Conservation (phyloP, 257 asterid species). For the Petunia axillaris region DNA sequence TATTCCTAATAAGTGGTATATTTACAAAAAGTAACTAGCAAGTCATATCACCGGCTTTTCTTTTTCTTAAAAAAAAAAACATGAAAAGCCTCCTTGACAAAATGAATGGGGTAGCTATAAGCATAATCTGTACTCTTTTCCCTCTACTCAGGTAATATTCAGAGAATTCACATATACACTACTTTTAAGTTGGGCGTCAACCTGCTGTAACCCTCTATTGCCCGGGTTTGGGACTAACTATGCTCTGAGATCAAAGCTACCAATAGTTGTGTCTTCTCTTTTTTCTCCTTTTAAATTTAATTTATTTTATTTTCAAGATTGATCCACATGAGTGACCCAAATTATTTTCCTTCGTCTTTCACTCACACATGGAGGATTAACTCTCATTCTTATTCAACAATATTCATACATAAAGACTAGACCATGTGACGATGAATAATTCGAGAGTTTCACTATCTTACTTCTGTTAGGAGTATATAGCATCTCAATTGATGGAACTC, state of each 20-base stretch:
- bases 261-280: background rate
- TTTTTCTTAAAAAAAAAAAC: background rate
- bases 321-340: no score
- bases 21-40: background rate
- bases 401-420: no score
- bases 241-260: background rate
- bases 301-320: no score
- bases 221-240: background rate
- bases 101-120: background rate
- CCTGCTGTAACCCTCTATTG: background rate
- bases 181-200: conserved; percentile 1
- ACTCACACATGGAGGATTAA: no score
- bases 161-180: background rate
- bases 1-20: background rate
- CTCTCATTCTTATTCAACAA: no score
- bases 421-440: no score
- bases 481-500: no score
- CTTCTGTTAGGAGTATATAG: no score
- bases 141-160: conserved; percentile 4
- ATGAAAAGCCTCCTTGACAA: background rate
- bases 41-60: background rate
- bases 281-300: no score
- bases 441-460: no score
- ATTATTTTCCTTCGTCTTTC: no score
- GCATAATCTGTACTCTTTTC: background rate